Evolutionary conservation across 306 rosid species (phyloP), one percentile per base, ranked within the genome.

Genomic region (Lathyrus oleraceus): DNA sequence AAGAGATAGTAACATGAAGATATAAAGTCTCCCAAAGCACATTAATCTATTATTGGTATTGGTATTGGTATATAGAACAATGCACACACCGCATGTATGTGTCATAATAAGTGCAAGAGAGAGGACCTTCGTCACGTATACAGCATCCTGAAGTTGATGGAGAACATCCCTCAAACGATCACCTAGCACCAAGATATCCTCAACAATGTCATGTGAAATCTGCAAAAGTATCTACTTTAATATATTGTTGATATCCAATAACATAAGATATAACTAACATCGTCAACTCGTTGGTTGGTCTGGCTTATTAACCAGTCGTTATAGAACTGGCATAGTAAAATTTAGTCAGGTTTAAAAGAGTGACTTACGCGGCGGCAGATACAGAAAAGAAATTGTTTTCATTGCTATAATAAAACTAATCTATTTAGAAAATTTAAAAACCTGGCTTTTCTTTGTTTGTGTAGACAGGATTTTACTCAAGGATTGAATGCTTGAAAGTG

Each of bases 91-190:
- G 1, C 60, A 10, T 0, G 4, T 67, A 49, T 45, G 60, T 17
- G 27, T 66, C 64, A 57, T 51, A 15, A 16, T 2, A 52, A 53
- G 51, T 51, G 78, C 38, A 23, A 36, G 60, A 63, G 69, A 73
- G 52, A 30, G 38, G 32, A 81, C 98, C 92, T 94, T 94, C 40
- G 97, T 90, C 91, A 94, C 67, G 79, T 85, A 81, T 65, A 90
- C 96, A 11, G 98, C 99, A 84, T 94, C 97, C 74, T 94, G 95
- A 75, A 94, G 96, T 80, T 91, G 92, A 80, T 83, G 79, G 62
- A 91, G 87, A 45, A 89, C 82, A 73, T 94, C 95, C 79, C 84
- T 87, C 67, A 91, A 65, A 47, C 61, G 87, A 73, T 88, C 84
- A 48, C 97, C 95, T 87, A 88, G 99, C 42, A 82, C 84, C 76